Evolutionary conservation across 768 basidiomycete genomes (phyloP).

Genomic region (Suillus luteus): DNA sequence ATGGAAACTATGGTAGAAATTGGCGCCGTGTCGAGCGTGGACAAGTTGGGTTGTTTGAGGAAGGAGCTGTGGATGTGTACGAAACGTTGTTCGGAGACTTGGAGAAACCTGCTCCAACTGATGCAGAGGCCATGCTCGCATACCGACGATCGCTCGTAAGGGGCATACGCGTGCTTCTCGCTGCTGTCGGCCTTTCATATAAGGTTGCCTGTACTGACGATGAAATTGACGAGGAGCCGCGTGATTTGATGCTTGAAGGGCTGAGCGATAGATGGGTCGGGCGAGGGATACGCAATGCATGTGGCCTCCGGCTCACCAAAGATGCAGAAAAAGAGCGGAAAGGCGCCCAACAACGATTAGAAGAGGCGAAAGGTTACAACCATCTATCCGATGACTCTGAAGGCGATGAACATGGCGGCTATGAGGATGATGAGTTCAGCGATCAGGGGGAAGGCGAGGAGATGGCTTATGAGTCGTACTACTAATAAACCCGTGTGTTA

Average conservation of each 20-base stretch:
- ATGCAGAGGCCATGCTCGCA: neutral
- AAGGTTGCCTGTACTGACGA: slow-evolving; percentile 17
- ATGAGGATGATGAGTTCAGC: neutral
- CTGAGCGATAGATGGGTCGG: slow-evolving; percentile 19
- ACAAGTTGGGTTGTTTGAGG: slow-evolving; percentile 11
- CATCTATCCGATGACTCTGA: neutral
- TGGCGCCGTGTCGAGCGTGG: slow-evolving; percentile 9
- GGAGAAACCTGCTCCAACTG: neutral
- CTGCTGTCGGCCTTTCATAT: slow-evolving; percentile 14
- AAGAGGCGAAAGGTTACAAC: slow-evolving; percentile 1
- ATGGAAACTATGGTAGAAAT: slow-evolving; percentile 6
- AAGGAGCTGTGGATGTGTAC: slow-evolving; percentile 16
- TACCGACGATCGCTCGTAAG: slow-evolving; percentile 8
- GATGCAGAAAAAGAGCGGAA: slow-evolving; percentile 7
- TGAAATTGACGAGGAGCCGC: slow-evolving; percentile 3
- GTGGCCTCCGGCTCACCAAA: slow-evolving; percentile 15
- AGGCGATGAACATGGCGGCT: neutral
- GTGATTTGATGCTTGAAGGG: slow-evolving; percentile 12
- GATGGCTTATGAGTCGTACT: too few species aligned
- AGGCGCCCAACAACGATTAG: slow-evolving; percentile 5
- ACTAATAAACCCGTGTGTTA: too few species aligned
- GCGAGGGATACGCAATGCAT: slow-evolving; percentile 18
- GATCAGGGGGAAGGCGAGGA: neutral
- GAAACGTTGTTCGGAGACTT: slow-evolving; percentile 17
- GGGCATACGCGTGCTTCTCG: slow-evolving; percentile 16